Base-by-base conservation (phyloP, 768 basidiomycete genomes). In the Suillus subaureus region DNA sequence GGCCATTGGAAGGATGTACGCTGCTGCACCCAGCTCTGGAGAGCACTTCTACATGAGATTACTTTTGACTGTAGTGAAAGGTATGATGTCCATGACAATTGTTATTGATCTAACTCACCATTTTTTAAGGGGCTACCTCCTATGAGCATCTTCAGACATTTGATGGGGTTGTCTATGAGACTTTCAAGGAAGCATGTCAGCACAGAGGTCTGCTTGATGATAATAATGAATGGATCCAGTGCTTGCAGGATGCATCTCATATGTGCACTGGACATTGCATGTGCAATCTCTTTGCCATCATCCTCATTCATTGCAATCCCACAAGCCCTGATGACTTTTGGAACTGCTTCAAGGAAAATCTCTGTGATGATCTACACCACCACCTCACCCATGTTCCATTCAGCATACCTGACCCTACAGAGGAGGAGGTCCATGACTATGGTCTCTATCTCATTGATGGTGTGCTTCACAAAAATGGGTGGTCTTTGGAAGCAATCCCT, bases 201-300 rank as follows among this genome's bases (percentile, higher is more conserved):
- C 76, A 77, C 26, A 57, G 61, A 7, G 83, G 82, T 1, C 76
- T 86, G 0, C 72, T 86, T 5, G 76, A 83, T 26, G 79, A 84
- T 77, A 80, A 87, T 69, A 69, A 69, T n/a, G 83, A 87, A 68
- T 85, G 82, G 80, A 21, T n/a, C n/a, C 65, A 66, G 7, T 85
- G 83, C 68, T 64, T 87, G 0, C 9, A 70, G 21, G 83, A 87
- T 16, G 83, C 81, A 45, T 64, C 71, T 18, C 37, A 61, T 0
- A 82, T 85, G 70, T 72, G 76, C 37, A 80, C 76, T 26, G 83
- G 83, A 1, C 13, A 8, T 11, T 71, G 71, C 6, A 70, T 85
- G 0, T 69, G 78, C 0, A 57, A 68, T 6, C 74, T 85, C 0
- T 86, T 86, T 74, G 75, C 73, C 0, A 78, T 74, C 16, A 78